Evolutionary conservation across 257 asterid species (phyloP), one percentile per base, ranked within the genome.

Genomic region (Voacanga thouarsii): DNA sequence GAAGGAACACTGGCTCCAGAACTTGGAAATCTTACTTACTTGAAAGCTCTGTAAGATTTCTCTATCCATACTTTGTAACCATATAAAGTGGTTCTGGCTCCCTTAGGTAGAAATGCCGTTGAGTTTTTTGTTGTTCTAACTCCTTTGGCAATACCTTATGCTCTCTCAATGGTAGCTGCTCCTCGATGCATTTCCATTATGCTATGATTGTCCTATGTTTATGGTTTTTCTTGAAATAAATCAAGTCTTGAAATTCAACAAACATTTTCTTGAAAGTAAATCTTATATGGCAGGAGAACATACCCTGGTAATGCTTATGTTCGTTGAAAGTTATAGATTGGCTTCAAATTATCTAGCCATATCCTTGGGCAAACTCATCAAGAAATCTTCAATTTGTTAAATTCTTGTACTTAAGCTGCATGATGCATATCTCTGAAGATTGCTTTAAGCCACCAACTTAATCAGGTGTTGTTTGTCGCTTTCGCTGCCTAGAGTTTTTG

Each of bases 1-100:
- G 90, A 84, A 83, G 99, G 99, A 80, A 83, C 79, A 65, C 75
- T 95, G 85, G 90, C 87, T 69, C 94, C 97, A 18, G 93, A 89
- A 83, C 89, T 95, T 79, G 99, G 97, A 80, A 84, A 86, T 66
- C 93, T 95, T 74, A 79, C 85, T 78, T 87, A 87, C 80, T 75
- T 95, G 77, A 89, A 84, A 88, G 72, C 76, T 85, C 92, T 95
- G 99, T 92, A 89, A 85, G 98, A 61, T 80, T 74, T 72, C 67
- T 47, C 41, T 24, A 2, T 8, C 49, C 47, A 50, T 26, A 15
- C 50, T 30, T 30, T 39, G 43, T 66, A 57, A 24, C 2, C 33
- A 45, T 72, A 23, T 30, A 7, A 6, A n/a, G 19, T 12, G 26
- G 53, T 18, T 39, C 47, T 41, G 12, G 74, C 74, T 23, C 53